These are phyloP conservation scores for Macadamia integrifolia DNA, from an alignment of 164 flowering plant genomes.

Conservation along the genomic window DNA sequence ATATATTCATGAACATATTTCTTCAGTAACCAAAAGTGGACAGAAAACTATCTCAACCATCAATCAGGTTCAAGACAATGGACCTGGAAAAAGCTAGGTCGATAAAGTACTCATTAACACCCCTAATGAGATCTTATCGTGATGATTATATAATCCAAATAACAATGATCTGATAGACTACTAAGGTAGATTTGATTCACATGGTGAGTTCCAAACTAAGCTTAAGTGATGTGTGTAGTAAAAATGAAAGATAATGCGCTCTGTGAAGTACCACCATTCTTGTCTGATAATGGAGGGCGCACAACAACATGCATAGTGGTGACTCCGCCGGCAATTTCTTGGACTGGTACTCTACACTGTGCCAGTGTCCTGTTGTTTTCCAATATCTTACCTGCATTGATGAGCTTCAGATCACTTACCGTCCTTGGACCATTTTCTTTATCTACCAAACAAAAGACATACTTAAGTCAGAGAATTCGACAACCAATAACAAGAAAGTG, in stretches of 20 bases:
- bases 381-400: slow-evolving; percentile 66
- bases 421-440: slow-evolving; percentile 54
- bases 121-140: no score
- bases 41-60: no score
- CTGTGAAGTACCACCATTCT: slow-evolving; percentile 34
- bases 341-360: slow-evolving; percentile 46
- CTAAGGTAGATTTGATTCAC: no score
- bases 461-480: neutral
- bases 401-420: slow-evolving; percentile 54
- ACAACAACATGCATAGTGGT: slow-evolving; percentile 73
- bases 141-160: no score
- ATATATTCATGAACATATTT: no score
- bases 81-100: no score
- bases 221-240: neutral
- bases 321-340: slow-evolving; percentile 56
- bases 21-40: no score
- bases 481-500: neutral
- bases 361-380: slow-evolving; percentile 60
- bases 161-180: no score
- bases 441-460: slow-evolving; percentile 20
- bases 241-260: slow-evolving; percentile 4
- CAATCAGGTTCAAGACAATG: no score
- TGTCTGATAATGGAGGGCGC: slow-evolving; percentile 41
- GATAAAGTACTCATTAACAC: no score
- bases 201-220: no score